Evolutionary conservation across 2,329 filamentous ascomycete species (phyloP).

Genomic region (Venturia pyrina): DNA sequence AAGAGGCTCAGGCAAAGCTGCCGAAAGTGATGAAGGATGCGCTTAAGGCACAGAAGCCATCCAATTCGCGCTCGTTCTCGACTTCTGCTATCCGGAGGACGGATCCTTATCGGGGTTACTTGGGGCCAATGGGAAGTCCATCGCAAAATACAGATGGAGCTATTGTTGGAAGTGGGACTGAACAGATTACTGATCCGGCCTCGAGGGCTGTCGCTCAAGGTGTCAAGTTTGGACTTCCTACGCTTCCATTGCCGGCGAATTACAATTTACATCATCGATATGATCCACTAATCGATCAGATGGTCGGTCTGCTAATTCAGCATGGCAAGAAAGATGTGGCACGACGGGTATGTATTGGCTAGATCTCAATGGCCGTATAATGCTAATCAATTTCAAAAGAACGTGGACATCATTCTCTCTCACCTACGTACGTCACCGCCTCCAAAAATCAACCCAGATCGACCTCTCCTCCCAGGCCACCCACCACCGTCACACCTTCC

Average conservation of each 20-base stretch:
- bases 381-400: constrained; percentile 39
- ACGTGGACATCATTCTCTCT: constrained; percentile 75
- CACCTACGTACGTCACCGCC: constrained; percentile 74
- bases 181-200: not conserved
- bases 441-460: constrained; percentile 61
- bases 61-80: constrained; percentile 46
- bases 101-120: constrained; percentile 23
- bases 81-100: constrained; percentile 37
- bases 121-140: constrained; percentile 19
- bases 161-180: constrained; percentile 16
- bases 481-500: constrained; percentile 73
- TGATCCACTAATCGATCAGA: constrained; percentile 72
- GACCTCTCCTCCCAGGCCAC: constrained; percentile 63
- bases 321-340: constrained; percentile 84
- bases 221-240: constrained; percentile 70
- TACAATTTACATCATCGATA: constrained; percentile 70
- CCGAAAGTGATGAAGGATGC: constrained; percentile 58
- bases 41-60: constrained; percentile 33
- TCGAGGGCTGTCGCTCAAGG: constrained; percentile 28
- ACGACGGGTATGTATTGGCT: constrained; percentile 57
- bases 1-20: constrained; percentile 50
- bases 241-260: constrained; percentile 52
- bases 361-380: not conserved
- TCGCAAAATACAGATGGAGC: constrained; percentile 16
- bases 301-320: constrained; percentile 84